These are phyloP conservation scores for Blastocystis sp. DNA, from an alignment of 352 stramenopile species.

Conservation along the genomic window DNA sequence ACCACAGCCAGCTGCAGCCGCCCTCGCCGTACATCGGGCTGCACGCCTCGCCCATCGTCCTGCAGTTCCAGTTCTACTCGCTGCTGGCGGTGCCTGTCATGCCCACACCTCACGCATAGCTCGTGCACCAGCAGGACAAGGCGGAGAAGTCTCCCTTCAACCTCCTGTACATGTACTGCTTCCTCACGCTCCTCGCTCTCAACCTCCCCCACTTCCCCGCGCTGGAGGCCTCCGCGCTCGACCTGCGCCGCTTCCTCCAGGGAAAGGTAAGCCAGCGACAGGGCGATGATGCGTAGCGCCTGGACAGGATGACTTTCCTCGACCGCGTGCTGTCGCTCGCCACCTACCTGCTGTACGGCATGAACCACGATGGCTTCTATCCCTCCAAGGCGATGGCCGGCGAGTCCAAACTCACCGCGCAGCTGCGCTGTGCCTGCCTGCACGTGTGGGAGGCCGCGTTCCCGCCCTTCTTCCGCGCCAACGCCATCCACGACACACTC, in stretches of 20 bases:
- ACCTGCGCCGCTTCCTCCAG: conserved; percentile 11
- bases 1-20: neutral
- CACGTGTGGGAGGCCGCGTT: conserved; percentile 36
- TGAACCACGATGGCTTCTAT: conserved; percentile 32
- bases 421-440: conserved; percentile 52
- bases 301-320: neutral
- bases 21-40: conserved; percentile 19
- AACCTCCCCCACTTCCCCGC: conserved; percentile 7
- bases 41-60: conserved; percentile 22
- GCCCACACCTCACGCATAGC: neutral
- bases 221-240: neutral
- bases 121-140: conserved; percentile 25
- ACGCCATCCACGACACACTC: conserved; percentile 25
- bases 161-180: conserved; percentile 59
- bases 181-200: conserved; percentile 42
- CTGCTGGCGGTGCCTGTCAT: neutral
- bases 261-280: neutral
- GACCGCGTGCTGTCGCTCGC: neutral
- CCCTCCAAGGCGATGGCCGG: conserved; percentile 16
- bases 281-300: neutral
- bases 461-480: conserved; percentile 46
- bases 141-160: conserved; percentile 31
- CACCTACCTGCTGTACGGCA: conserved; percentile 34
- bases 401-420: conserved; percentile 37
- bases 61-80: conserved; percentile 52